These are phyloP conservation scores for Hericium erinaceus DNA, from an alignment of 768 basidiomycete species.

Conservation along the genomic window DNA sequence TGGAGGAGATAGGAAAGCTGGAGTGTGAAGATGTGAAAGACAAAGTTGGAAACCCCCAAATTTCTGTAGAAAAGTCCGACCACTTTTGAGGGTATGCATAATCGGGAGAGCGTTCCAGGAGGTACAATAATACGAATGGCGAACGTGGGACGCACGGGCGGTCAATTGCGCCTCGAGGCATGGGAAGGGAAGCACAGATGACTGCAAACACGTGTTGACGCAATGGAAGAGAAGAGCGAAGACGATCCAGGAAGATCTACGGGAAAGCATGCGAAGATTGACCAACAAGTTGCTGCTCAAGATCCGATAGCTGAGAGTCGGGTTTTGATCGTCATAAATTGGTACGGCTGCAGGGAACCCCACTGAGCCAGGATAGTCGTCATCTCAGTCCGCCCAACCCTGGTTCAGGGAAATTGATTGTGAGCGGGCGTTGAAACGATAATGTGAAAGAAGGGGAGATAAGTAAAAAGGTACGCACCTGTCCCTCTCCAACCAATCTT, in stretches of 20 bases:
- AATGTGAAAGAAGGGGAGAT: constrained; percentile 1
- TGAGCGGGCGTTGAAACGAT: not conserved
- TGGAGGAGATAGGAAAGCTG: no score
- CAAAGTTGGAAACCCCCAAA: no score
- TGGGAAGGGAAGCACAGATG: not conserved
- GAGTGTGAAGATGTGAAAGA: no score
- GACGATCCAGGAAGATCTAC: not conserved
- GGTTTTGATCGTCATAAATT: not conserved
- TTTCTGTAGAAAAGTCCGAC: no score
- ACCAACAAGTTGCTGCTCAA: not conserved
- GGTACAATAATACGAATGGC: not conserved
- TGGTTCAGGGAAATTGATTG: not conserved
- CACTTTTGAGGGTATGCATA: no score
- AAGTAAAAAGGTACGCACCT: constrained; percentile 23
- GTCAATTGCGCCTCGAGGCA: not conserved
- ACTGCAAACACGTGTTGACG: not conserved
- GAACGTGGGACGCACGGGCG: not conserved
- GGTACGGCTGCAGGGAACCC: not conserved
- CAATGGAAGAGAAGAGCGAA: not conserved
- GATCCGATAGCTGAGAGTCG: not conserved
- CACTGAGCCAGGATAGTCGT: not conserved
- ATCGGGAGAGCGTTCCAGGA: not conserved
- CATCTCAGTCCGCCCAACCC: not conserved
- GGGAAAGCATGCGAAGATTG: not conserved
- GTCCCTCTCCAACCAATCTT: constrained; percentile 53